Evolutionary conservation across 2,329 filamentous ascomycete species (phyloP).

Genomic region (Diaporthe sp.): DNA sequence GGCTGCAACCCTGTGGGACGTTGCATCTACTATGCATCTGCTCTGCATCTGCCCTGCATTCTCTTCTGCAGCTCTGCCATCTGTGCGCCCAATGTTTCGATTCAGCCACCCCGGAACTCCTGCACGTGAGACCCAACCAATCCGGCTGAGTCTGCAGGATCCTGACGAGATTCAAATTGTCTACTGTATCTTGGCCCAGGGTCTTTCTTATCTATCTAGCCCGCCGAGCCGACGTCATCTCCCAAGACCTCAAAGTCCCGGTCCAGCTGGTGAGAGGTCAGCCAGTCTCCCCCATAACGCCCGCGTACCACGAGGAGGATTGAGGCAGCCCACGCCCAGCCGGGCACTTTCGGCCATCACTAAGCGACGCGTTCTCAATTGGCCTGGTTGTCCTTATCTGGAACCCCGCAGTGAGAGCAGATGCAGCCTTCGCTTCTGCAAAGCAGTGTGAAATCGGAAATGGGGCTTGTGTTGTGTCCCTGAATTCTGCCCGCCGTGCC

Average conservation of each 20-base stretch:
- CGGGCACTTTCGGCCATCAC: not conserved
- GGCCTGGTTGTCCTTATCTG: not conserved
- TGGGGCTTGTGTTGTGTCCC: not conserved
- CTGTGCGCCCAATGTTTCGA: not conserved
- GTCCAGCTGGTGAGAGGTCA: not conserved
- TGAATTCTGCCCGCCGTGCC: not conserved
- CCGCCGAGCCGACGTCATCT: not conserved
- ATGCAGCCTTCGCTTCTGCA: not conserved
- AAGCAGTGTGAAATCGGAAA: not conserved
- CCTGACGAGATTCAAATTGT: constrained; percentile 9
- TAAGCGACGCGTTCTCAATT: not conserved
- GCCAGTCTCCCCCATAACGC: not conserved
- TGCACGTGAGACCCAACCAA: not conserved
- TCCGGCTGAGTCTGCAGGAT: not conserved
- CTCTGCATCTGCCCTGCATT: not conserved
- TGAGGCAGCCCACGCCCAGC: not conserved
- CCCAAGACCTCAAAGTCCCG: not conserved
- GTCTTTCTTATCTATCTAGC: not conserved
- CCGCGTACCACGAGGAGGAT: constrained; percentile 18
- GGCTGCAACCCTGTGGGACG: constrained; percentile 3
- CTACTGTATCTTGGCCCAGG: not conserved
- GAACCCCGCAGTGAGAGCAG: not conserved
- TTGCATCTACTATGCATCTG: not conserved
- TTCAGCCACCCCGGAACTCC: constrained; percentile 7
- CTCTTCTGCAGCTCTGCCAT: not conserved